A percentile compares a stretch with the other conserved stretches of the same genome.
Conservation (phyloP, 2,329 filamentous ascomycete genomes). For the Penicillium decumbens region DNA sequence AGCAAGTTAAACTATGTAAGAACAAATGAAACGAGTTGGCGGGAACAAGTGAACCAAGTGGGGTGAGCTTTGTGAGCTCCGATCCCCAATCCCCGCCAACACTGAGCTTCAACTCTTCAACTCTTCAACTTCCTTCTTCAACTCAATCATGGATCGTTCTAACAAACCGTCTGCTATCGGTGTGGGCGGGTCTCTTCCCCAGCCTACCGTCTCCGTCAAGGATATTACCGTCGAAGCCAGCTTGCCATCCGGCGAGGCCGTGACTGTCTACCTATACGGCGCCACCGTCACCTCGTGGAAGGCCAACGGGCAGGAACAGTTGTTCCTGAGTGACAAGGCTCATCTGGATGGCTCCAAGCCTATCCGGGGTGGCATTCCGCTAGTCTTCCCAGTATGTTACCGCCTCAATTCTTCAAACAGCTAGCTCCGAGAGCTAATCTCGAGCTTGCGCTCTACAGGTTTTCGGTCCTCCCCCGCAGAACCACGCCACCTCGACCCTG, state of each 20-base stretch:
- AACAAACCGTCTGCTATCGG: constrained; percentile 77
- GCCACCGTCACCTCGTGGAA: constrained; percentile 95
- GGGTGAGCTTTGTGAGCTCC: not conserved
- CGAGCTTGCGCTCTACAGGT: constrained; percentile 47
- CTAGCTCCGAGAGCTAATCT: constrained; percentile 12
- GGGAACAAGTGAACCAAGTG: not conserved
- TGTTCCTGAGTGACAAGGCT: constrained; percentile 78
- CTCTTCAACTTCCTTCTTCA: not conserved
- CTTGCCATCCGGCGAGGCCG: constrained; percentile 78
- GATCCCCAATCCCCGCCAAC: constrained; percentile 13
- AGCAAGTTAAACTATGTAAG: not conserved
- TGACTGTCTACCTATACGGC: constrained; percentile 82
- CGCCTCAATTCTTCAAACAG: not conserved
- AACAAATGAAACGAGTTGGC: not conserved
- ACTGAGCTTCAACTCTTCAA: constrained; percentile 3
- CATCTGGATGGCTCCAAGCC: constrained; percentile 81
- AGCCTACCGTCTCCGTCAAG: constrained; percentile 71
- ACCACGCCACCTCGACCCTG: constrained; percentile 71
- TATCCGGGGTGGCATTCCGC: constrained; percentile 83
- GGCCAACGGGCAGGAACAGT: constrained; percentile 69
- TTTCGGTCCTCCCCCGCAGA: constrained; percentile 75
- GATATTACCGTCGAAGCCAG: constrained; percentile 71
- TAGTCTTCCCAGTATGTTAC: constrained; percentile 79
- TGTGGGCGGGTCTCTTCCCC: constrained; percentile 66
- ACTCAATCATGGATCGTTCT: constrained; percentile 61